Evolutionary conservation across 768 basidiomycete genomes (phyloP).

Genomic region (Coprinellus micaceus): DNA sequence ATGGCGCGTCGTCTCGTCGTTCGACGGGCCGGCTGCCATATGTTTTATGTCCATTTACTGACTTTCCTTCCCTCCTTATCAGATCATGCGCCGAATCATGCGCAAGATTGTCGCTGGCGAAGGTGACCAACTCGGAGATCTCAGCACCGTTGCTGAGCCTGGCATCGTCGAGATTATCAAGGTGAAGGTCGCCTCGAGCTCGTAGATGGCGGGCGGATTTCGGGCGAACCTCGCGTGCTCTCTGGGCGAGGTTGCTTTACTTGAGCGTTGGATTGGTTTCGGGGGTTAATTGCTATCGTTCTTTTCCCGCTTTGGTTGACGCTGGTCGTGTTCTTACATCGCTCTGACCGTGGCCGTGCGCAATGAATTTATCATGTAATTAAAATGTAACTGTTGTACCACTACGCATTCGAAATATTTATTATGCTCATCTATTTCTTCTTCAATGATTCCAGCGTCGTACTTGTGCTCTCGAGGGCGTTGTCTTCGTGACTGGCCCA

Average conservation of each 20-base stretch:
- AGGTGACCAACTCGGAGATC: constrained; percentile 92
- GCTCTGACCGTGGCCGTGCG: not conserved
- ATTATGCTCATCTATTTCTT: not conserved
- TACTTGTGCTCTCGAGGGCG: not conserved
- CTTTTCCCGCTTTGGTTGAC: no score
- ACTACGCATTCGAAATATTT: not conserved
- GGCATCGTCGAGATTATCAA: constrained; percentile 81
- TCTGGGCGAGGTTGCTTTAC: no score
- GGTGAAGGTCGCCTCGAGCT: constrained; percentile 58
- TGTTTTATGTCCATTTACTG: not conserved
- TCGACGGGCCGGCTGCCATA: not conserved
- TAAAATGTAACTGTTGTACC: constrained; percentile 1
- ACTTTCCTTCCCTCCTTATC: not conserved
- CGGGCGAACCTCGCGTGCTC: not conserved
- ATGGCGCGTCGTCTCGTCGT: not conserved
- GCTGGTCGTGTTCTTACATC: not conserved
- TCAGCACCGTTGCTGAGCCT: constrained; percentile 91
- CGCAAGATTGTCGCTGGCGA: constrained; percentile 95
- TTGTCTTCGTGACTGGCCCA: no score
- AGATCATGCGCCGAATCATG: constrained; percentile 93
- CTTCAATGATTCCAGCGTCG: not conserved
- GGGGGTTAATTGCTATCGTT: not conserved
- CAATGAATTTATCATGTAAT: not conserved
- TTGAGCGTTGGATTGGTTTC: no score
- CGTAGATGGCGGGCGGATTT: constrained; percentile 9